These are phyloP conservation scores for Termitomyces sp. DNA, from an alignment of 768 basidiomycete species.

Conservation along the genomic window DNA sequence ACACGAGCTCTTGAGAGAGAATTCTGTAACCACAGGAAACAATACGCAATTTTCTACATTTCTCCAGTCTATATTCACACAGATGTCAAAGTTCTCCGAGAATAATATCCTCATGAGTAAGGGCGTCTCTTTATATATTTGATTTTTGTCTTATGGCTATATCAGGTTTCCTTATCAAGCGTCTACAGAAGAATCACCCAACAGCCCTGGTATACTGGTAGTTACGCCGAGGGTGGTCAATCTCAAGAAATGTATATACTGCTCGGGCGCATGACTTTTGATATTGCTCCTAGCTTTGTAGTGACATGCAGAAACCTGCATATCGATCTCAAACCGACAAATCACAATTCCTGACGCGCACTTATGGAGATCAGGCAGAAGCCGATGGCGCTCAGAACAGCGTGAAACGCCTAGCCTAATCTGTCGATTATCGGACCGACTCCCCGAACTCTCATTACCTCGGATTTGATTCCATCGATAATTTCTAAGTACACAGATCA, in stretches of 20 bases:
- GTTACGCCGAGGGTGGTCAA: background rate
- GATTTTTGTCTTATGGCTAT: background rate
- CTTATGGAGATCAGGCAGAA: background rate
- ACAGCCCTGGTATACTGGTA: constrained; percentile 9
- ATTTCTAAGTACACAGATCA: background rate
- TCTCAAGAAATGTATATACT: background rate
- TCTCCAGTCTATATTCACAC: constrained; percentile 11
- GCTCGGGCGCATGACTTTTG: background rate
- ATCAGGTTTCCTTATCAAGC: constrained; percentile 12
- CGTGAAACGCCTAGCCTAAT: too few relatives aligned
- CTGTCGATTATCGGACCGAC: background rate
- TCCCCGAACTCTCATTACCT: background rate
- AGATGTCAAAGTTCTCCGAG: constrained; percentile 13
- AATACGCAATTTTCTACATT: constrained; percentile 7
- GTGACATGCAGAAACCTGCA: background rate
- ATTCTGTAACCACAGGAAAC: constrained; percentile 3
- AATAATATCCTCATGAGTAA: constrained; percentile 15
- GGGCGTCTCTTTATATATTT: background rate
- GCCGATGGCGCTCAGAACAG: background rate
- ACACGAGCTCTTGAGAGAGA: constrained; percentile 6
- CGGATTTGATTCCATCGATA: too few relatives aligned
- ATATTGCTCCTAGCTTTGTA: background rate
- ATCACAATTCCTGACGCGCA: background rate
- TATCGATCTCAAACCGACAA: background rate
- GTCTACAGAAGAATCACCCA: constrained; percentile 10